Evolutionary conservation across 2,329 filamentous ascomycete genomes (phyloP).

Genomic region (Epichloe gansuensis): DNA sequence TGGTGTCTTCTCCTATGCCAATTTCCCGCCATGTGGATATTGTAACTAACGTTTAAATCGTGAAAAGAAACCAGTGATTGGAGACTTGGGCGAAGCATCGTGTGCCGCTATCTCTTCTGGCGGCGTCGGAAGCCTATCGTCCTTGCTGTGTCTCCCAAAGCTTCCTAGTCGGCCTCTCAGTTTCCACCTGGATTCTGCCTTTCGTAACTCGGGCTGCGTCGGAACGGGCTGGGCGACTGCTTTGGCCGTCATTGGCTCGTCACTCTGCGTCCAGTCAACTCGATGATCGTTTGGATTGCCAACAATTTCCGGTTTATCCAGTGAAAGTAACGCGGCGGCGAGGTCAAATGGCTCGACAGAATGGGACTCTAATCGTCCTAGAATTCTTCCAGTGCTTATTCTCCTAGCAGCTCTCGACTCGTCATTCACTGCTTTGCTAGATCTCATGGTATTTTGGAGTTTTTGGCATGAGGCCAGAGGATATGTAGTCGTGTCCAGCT

Average conservation of each 20-base stretch:
- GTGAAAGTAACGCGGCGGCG: conserved; percentile 1
- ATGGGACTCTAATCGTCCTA: conserved; percentile 10
- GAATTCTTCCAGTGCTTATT: conserved; percentile 25
- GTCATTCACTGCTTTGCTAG: conserved; percentile 5
- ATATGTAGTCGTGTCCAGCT: conserved; percentile 15
- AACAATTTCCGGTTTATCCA: not conserved
- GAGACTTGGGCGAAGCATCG: conserved; percentile 17
- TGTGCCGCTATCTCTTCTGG: conserved; percentile 8
- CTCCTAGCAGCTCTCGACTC: conserved; percentile 15
- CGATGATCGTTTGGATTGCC: conserved; percentile 23
- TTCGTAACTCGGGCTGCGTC: conserved; percentile 23
- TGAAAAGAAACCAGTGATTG: conserved; percentile 27
- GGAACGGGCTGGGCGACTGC: not conserved
- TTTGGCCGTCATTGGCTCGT: conserved; percentile 24
- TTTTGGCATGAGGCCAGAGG: conserved; percentile 16
- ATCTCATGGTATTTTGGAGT: conserved; percentile 16
- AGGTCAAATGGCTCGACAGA: conserved; percentile 2
- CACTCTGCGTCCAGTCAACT: conserved; percentile 47
- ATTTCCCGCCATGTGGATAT: not conserved
- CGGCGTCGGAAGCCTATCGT: conserved; percentile 12
- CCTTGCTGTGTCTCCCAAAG: conserved; percentile 16
- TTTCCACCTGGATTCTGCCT: conserved; percentile 36
- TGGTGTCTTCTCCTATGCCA: not conserved
- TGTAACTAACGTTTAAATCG: conserved; percentile 28
- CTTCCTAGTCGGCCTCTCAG: conserved; percentile 29